Conservation (phyloP, 2,329 filamentous ascomycete species). For the Pseudogymnoascus verrucosus region DNA sequence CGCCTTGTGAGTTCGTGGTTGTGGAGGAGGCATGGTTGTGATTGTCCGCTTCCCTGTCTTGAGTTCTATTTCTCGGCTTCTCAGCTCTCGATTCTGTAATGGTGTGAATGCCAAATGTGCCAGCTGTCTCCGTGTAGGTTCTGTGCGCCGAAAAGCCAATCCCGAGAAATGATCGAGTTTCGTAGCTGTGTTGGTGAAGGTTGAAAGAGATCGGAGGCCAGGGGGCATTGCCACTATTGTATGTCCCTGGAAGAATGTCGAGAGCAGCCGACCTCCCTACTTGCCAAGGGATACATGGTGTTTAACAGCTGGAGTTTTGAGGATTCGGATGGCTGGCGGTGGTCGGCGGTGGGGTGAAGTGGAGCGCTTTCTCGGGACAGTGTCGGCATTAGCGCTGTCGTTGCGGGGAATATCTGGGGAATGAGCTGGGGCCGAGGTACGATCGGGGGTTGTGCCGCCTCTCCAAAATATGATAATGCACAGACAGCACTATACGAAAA, state of each 20-base stretch:
- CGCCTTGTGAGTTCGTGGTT: background rate
- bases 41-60: background rate
- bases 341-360: background rate
- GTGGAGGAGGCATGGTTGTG: background rate
- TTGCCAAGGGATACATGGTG: background rate
- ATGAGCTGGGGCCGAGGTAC: background rate
- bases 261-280: background rate
- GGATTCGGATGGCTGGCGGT: background rate
- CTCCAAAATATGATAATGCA: background rate
- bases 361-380: background rate
- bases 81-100: background rate
- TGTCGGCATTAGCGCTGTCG: background rate
- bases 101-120: background rate
- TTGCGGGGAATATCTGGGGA: constrained; percentile 3
- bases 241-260: constrained; percentile 1
- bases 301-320: background rate
- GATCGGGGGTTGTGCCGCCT: background rate
- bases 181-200: background rate
- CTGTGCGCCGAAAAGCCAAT: background rate
- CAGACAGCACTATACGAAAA: background rate
- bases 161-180: background rate
- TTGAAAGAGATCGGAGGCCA: background rate
- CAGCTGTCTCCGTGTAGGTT: background rate
- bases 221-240: constrained; percentile 5
- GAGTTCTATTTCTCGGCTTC: background rate